A percentile compares a stretch with the other conserved stretches of the same genome.
These are phyloP conservation scores for Rhizopus stolonifer DNA, from an alignment of 371 early-diverging fungal species.

Conservation along the genomic window DNA sequence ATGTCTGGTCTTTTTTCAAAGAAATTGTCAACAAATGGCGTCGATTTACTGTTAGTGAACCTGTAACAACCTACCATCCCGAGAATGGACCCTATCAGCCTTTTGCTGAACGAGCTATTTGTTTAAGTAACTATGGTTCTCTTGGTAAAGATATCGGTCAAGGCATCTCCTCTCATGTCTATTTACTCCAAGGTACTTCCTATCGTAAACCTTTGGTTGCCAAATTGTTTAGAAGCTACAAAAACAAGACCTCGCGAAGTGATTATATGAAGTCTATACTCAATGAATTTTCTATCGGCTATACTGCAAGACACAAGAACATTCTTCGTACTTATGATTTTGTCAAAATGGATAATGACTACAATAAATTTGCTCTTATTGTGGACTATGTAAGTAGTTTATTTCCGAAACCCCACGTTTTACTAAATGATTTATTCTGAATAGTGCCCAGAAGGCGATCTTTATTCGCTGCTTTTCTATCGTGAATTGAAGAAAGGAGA, in stretches of 20 bases:
- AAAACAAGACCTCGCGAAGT: constrained; percentile 24
- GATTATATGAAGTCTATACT: constrained; percentile 37
- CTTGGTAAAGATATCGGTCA: constrained; percentile 12
- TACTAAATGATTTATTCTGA: too few species aligned
- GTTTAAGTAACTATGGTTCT: constrained; percentile 15
- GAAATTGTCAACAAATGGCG: constrained; percentile 2
- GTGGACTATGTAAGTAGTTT: constrained; percentile 51
- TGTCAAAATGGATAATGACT: constrained; percentile 34
- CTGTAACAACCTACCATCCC: background rate
- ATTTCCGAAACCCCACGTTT: too few species aligned
- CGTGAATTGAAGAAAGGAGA: constrained; percentile 26
- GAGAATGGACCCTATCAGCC: background rate
- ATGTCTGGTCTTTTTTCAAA: constrained; percentile 4
- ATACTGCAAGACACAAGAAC: constrained; percentile 28
- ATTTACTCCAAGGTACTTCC: constrained; percentile 1
- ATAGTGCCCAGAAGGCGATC: too few species aligned
- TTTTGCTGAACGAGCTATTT: constrained; percentile 1
- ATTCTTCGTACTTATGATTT: constrained; percentile 24
- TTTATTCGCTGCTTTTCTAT: constrained; percentile 29
- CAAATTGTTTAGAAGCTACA: constrained; percentile 39
- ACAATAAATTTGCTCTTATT: constrained; percentile 35
- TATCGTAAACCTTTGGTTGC: constrained; percentile 28
- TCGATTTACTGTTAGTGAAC: background rate
- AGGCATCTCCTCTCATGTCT: constrained; percentile 22
- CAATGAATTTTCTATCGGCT: constrained; percentile 32